A percentile compares a stretch with the other conserved stretches of the same genome.
phyloP scores from a whole-genome alignment of 805 yeast genomes.

The Metschnikowia cerradonensis region DNA sequence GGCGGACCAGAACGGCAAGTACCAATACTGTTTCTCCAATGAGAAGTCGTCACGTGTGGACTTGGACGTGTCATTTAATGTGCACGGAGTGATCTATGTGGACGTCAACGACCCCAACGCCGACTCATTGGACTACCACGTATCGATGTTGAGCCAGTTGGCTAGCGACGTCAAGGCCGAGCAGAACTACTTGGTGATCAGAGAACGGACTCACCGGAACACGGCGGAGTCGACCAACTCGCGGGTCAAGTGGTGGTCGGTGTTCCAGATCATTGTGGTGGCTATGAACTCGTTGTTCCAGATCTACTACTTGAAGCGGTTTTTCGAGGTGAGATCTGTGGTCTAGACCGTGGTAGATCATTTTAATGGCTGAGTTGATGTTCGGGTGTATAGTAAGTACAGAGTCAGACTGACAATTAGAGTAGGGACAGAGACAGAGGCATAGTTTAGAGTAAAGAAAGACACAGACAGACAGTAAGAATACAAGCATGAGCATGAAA shows the following conservation, averaged over 20 bases:
- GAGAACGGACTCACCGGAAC: conserved; percentile 97
- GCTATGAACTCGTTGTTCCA: conserved; percentile 86
- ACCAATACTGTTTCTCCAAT: conserved; percentile 87
- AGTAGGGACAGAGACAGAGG: too few species aligned
- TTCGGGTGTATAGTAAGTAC: too few species aligned
- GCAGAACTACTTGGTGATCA: conserved; percentile 85
- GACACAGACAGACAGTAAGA: too few species aligned
- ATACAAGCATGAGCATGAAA: too few species aligned
- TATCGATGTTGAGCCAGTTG: conserved; percentile 67
- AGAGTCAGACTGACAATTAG: too few species aligned
- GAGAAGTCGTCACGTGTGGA: conserved; percentile 69
- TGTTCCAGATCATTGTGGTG: conserved; percentile 84
- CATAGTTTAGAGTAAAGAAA: too few species aligned
- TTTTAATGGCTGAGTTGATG: too few species aligned
- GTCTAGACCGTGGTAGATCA: conserved; percentile 21
- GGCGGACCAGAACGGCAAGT: conserved; percentile 68
- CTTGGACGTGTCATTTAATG: conserved; percentile 91
- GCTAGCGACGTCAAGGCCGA: conserved; percentile 89
- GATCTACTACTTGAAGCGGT: conserved; percentile 87
- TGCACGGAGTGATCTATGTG: conserved; percentile 86
- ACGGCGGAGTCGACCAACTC: conserved; percentile 97
- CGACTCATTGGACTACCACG: conserved; percentile 80
- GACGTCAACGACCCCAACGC: conserved; percentile 72
- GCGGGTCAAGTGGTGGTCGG: conserved; percentile 97
- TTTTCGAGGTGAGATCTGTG: conserved; percentile 90